Conservation (phyloP, 805 yeast genomes). For the Priceomyces haplophilus region DNA sequence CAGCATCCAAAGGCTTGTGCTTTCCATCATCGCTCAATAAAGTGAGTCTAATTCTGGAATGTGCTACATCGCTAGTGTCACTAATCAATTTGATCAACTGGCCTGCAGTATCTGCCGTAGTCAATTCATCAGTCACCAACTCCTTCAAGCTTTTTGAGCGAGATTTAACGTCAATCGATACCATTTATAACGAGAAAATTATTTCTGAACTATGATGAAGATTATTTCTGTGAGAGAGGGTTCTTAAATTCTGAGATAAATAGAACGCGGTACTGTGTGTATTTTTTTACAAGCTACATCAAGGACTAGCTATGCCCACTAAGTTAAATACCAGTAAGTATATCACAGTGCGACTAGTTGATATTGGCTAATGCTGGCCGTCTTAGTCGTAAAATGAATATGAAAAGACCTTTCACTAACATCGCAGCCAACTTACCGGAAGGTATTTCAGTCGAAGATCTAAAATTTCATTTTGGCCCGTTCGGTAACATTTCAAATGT, state of each 20-base stretch:
- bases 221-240: too few relatives aligned
- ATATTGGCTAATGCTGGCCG: too few relatives aligned
- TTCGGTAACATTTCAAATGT: constrained; percentile 10
- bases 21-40: constrained; percentile 22
- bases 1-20: constrained; percentile 44
- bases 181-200: constrained; percentile 30
- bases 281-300: too few relatives aligned
- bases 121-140: constrained; percentile 40
- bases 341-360: too few relatives aligned
- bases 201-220: too few relatives aligned
- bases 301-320: background rate
- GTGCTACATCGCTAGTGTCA: constrained; percentile 36
- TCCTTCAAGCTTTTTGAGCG: constrained; percentile 58
- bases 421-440: constrained; percentile 10
- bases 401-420: too few relatives aligned
- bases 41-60: constrained; percentile 28
- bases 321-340: background rate
- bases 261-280: too few relatives aligned
- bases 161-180: constrained; percentile 49
- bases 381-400: too few relatives aligned
- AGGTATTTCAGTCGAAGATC: constrained; percentile 3
- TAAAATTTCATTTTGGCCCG: constrained; percentile 10
- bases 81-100: constrained; percentile 46
- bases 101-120: constrained; percentile 32
- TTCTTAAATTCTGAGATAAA: too few relatives aligned